These are phyloP conservation scores for Neocatenulostroma microsporum DNA, from an alignment of 2,329 filamentous ascomycete species.

Conservation along the genomic window DNA sequence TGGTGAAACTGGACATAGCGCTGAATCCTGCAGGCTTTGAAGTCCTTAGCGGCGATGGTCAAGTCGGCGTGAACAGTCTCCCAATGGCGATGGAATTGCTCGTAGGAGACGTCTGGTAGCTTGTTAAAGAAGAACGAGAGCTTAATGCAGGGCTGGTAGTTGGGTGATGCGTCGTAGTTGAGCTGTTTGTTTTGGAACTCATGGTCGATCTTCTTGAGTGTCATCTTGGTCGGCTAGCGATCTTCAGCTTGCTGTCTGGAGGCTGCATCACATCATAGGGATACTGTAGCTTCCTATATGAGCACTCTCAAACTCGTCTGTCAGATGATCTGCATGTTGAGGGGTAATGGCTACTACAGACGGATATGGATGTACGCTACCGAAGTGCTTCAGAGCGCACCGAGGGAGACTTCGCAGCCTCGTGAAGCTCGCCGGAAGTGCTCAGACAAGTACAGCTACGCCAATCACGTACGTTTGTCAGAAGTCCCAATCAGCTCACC, in stretches of 20 bases:
- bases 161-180: conserved; percentile 24
- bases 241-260: not conserved
- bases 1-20: conserved; percentile 24
- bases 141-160: conserved; percentile 28
- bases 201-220: conserved; percentile 19
- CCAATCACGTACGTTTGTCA: too few relatives aligned
- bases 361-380: conserved; percentile 1
- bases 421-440: too few relatives aligned
- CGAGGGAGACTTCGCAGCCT: not conserved
- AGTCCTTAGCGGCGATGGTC: conserved; percentile 23
- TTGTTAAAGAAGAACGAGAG: conserved; percentile 29
- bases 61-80: conserved; percentile 28
- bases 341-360: conserved; percentile 1
- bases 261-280: not conserved
- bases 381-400: conserved; percentile 1
- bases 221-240: too few relatives aligned
- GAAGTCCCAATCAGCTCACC: too few relatives aligned
- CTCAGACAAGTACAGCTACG: too few relatives aligned
- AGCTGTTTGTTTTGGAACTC: conserved; percentile 20
- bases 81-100: conserved; percentile 29
- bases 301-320: too few relatives aligned
- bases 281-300: too few relatives aligned
- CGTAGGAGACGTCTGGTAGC: conserved; percentile 24
- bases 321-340: too few relatives aligned
- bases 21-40: conserved; percentile 24